Base-by-base conservation (phyloP, 192 early-diverging fungal species). In the Pilobolus umbonatus region DNA sequence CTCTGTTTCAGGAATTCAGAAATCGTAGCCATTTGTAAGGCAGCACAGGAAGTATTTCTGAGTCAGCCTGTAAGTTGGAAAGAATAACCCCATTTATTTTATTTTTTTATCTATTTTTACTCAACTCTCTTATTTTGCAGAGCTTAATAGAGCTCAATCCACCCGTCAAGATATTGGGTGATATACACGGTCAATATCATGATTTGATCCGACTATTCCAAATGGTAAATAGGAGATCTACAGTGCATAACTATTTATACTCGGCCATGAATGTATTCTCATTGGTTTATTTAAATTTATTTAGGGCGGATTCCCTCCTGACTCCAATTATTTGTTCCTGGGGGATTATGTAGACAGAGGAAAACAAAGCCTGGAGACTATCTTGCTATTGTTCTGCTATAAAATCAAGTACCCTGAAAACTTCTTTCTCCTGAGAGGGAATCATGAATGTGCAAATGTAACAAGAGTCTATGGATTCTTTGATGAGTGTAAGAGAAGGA, bases 301-400 rank as follows among this genome's bases (percentile, higher is more conserved):
- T 45, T 36, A 59, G 57, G 86, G 88, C 69, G 96, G 96, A 26
- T 95, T 90, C 70, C 96, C 96, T 36, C 93, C 93, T 0, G 69
- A 77, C 30, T 78, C 90, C 58, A 96, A 96, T 79, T 98, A 93
- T 73, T 74, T 96, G 65, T 98, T 95, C 65, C 57, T 97, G 21
- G 91, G 93, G 17, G 96, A 98, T 73, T 98, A 96, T 76, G 96
- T 98, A 15, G 96, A 98, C 77, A 85, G 96, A 30, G 96, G 96
- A 51, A 96, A 95, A 72, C 87, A 92, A 73, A 87, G 84, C 59
- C 77, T 98, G 39, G 96, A 98, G 69, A 98, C 96, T 6, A 98
- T 98, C 57, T 72, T 93, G 14, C 68, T 98, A 62, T 76, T 98
- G 55, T 85, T 98, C 47, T 91, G 89, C 69, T 98, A 91, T 78